Evolutionary conservation across 176 grass and related monocot species (phyloP), one percentile per base, ranked within the genome.

Genomic region (Oryza australiensis): DNA sequence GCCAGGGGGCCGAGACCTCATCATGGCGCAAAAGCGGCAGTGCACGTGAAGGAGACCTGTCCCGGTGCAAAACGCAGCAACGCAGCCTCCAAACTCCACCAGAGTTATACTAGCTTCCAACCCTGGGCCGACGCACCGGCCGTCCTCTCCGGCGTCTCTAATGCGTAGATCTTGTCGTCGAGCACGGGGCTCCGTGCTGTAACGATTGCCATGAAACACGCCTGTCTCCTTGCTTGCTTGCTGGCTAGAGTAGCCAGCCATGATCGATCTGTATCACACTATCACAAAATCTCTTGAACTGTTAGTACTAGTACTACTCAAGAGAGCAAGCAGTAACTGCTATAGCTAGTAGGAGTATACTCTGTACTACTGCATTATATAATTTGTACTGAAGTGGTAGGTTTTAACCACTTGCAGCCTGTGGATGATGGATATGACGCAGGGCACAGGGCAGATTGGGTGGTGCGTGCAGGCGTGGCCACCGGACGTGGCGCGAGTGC

Each of bases 101-200:
- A 29, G 37, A 33, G 38, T 9, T 40, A 40, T 40, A 9, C 35
- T 51, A 80, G 37, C 69, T 38, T 80, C 81, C 87, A 64, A 80
- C 38, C 20, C n/a, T 2, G 66, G 83, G 35, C 34, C 70, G 32
- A 43, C 53, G 53, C 53, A 23, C n/a, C 22, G 53, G 5, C 51
- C 45, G 4, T 16, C 23, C 46, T 45, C 72, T 16, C 16, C 26
- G 7, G 27, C 15, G 24, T 23, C 40, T 14, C 46, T 28, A 37
- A 68, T 51, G 15, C 15, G 10, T 37, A 77, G 59, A 88, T 84
- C 75, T 84, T 80, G 80, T 84, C 62, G 33, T 45, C 86, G 23
- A 38, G 77, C 57, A 80, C n/a, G 43, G 55, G 57, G 16, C 41
- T 42, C 70, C 37, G 68, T 28, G 64, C 65, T 26, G 73, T 43